Base-by-base conservation (phyloP, 495 filamentous ascomycete genomes). In the Penicillium cosmopolitanum region DNA sequence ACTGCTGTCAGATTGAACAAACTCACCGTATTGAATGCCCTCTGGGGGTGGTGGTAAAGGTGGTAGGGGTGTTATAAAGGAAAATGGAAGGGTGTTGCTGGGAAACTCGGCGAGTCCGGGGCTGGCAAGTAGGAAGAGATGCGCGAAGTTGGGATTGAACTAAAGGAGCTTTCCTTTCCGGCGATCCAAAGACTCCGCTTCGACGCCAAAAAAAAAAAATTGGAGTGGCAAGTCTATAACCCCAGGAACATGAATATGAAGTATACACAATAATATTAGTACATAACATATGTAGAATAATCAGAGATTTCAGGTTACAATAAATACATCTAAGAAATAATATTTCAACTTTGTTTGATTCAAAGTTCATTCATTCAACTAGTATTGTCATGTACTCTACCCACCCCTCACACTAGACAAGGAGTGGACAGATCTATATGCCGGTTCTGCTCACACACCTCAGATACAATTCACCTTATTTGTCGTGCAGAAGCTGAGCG, bases 81-180 rank as follows among this genome's bases (percentile, higher is more conserved):
- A 18, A 43, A 15, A 8, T 38, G 48, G 36, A 42, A 54, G 51
- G 36, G 56, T 52, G 51, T 67, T 46, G 53, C 55, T 38, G 50
- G 48, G 43, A 13, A 48, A 61, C 56, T 58, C 50, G 56, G 59
- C 56, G 55, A 35, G 62, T 63, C 55, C 53, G 47, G 51, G 40
- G 55, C 56, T 56, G 57, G 59, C 44, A 51, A 56, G 40, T 42
- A 31, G 54, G 60, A 57, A 42, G 63, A 64, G 65, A 64, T 58
- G 62, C 62, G 67, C 67, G 63, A 70, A 68, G 63, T 63, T 66
- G 11, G 64, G 67, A 66, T 60, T 50, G 64, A 66, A 59, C 63
- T 60, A 70, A 68, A 63, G 67, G 62, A 70, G 67, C 67, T 68
- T 70, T 70, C 67, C 60, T 70, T 70, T 70, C 67, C 67, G 67